Conservation (phyloP, 306 rosid genomes). For the Crotalaria pallida region DNA sequence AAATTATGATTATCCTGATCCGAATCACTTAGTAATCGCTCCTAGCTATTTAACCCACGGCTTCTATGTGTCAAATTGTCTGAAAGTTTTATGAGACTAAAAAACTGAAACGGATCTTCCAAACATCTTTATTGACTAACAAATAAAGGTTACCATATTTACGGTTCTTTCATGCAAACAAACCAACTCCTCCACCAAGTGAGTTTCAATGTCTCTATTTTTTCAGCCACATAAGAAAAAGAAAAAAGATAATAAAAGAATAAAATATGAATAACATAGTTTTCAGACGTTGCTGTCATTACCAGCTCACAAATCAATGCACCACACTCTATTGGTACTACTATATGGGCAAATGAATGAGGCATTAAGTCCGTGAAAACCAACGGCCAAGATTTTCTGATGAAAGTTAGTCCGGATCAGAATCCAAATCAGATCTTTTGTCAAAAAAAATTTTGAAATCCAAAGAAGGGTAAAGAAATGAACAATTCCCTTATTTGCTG, state of each 20-base stretch:
- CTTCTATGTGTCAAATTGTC: not conserved
- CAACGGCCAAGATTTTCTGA: conserved; percentile 22
- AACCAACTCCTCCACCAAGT: not conserved
- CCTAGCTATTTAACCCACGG: not conserved
- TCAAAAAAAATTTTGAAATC: not conserved
- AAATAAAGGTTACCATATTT: not conserved
- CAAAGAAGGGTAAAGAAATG: not conserved
- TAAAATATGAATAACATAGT: not conserved
- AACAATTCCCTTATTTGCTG: conserved; percentile 14
- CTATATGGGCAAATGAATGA: not conserved
- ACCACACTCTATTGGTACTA: not conserved
- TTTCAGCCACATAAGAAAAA: not conserved
- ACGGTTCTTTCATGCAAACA: not conserved
- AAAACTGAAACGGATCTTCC: not conserved
- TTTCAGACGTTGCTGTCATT: not conserved
- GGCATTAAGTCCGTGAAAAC: conserved; percentile 2
- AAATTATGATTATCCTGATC: too few species aligned
- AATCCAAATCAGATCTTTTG: conserved; percentile 26
- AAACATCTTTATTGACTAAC: not conserved
- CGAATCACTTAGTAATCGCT: too few species aligned
- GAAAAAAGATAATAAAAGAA: not conserved
- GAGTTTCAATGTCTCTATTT: not conserved
- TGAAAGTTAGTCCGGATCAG: not conserved
- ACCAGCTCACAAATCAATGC: not conserved
- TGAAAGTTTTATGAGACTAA: not conserved